Evolutionary conservation across 78 protist species (phyloP), one percentile per base, ranked within the genome.

Genomic region (Dictyostelium citrinum): DNA sequence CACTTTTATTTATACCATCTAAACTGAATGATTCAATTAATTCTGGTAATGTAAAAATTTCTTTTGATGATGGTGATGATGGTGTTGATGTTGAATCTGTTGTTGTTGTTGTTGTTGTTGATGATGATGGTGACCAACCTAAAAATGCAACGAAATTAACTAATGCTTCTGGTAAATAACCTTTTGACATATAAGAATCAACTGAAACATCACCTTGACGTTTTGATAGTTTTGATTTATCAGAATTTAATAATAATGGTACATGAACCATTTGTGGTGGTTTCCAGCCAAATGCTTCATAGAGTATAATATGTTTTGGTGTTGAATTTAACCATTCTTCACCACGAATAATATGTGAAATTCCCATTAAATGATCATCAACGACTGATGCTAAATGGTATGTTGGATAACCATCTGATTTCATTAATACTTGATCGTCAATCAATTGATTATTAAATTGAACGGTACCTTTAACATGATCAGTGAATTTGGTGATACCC

Each of bases 381-480:
- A 97, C 97, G 0, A 97, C 98, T 24, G 91, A 91, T 61, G 98
- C 98, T 49, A 97, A 90, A 80, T 97, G 98, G 51, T 97, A 97
- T 16, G 98, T 97, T 78, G 98, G 98, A 78, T 60, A 90, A 5
- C 97, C 97, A 71, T 97, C 98, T 1, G 94, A 74, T 70, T 97
- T 96, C 81, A 97, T 24, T 22, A 97, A 82, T 10, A 97, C 74
- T 76, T 95, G 96, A 68, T 97, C 98, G 70, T 96, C 98, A 5
- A 96, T 58, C 9, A 22, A 39, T 33, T 61, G 77, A 79, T 95
- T 86, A 22, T 22, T 27, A 49, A 91, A 74, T 64, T 49, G n/a
- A 33, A 97, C 91, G 1, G n/a, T 27, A 10, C 98, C 97, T 24
- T 81, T 82, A 1, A 90, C 96, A 5, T 80, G 5, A 74, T 95